Evolutionary conservation across 2,329 filamentous ascomycete genomes (phyloP), one percentile per base, ranked within the genome.

Genomic region (Helicocarpus griseus): DNA sequence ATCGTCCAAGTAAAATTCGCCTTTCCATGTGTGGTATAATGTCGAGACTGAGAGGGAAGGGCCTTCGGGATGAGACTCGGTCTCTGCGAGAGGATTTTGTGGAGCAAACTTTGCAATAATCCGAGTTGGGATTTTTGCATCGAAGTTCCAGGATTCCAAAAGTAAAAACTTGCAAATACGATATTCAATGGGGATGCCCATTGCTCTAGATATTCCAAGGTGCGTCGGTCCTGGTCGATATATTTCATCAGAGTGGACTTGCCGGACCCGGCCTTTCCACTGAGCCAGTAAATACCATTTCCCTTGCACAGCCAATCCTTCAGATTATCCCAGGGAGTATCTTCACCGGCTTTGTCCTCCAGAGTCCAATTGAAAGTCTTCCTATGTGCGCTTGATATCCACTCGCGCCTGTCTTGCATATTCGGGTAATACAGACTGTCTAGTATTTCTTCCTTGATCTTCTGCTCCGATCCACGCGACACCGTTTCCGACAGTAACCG

Each of bases 241-340:
- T 68, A 68, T 51, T 73, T 74, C 69, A 76, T 73, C n/a, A 76
- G 52, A 0, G 71, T 75, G 0, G 73, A 75, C 51, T 76, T 76
- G 5, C 73, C 73, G 11, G 70, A 70, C 17, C 73, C 73, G 0
- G 73, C 66, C 44, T 73, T 76, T 1, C 74, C 74, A 22, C 64
- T 65, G 14, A 75, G 66, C 66, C 70, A 73, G 53, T 62, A 71
- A 1, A 65, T 44, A 2, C 54, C 53, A 19, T 53, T 21, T 1
- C 54, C 58, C 0, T 24, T 43, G 19, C 53, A 49, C 2, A 68
- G 59, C 65, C 65, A 68, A 9, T 51, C 19, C 9, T 35, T 45
- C 22, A 46, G 31, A n/a, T 28, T 51, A 36, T 28, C 33, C 48
- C 24, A 43, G 14, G 17, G 36, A 29, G n/a, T 17, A n/a, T 41